Conservation (phyloP, 78 protist genomes). For the Dictyostelium citrinum region DNA sequence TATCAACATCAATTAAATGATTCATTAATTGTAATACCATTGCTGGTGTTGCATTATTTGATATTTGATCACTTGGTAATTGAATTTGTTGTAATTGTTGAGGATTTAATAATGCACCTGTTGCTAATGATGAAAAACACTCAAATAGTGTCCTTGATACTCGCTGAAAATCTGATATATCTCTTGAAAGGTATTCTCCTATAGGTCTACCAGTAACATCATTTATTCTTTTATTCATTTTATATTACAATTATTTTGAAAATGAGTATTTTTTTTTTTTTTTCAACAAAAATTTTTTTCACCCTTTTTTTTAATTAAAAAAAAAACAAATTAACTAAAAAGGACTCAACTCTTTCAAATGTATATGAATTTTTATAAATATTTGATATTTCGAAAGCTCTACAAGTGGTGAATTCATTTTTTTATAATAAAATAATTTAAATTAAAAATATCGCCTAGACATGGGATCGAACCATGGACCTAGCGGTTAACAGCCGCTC, state of each 20-base stretch:
- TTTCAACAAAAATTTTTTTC: too few relatives aligned
- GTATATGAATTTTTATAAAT: too few relatives aligned
- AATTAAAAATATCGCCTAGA: slow-evolving; percentile 6
- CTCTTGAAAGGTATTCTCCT: background rate
- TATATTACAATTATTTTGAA: background rate
- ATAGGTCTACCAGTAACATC: background rate
- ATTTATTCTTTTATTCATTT: slow-evolving; percentile 17
- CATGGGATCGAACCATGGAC: slow-evolving; percentile 67
- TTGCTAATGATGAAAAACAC: background rate
- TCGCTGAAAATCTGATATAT: background rate
- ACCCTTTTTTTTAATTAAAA: too few relatives aligned
- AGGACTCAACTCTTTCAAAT: background rate
- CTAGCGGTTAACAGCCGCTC: slow-evolving; percentile 68
- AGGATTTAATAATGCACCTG: background rate
- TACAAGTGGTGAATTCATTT: too few relatives aligned
- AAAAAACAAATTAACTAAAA: too few relatives aligned
- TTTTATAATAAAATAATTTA: background rate
- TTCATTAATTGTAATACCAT: background rate
- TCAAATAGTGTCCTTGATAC: slow-evolving; percentile 37
- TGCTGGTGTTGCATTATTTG: background rate
- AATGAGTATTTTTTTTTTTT: background rate
- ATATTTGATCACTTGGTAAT: background rate
- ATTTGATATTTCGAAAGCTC: background rate
- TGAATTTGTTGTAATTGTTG: background rate
- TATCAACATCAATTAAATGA: background rate